A percentile compares a stretch with the other conserved stretches of the same genome.
These are phyloP conservation scores for Trametes maxima DNA, from an alignment of 768 basidiomycete species.

Conservation along the genomic window DNA sequence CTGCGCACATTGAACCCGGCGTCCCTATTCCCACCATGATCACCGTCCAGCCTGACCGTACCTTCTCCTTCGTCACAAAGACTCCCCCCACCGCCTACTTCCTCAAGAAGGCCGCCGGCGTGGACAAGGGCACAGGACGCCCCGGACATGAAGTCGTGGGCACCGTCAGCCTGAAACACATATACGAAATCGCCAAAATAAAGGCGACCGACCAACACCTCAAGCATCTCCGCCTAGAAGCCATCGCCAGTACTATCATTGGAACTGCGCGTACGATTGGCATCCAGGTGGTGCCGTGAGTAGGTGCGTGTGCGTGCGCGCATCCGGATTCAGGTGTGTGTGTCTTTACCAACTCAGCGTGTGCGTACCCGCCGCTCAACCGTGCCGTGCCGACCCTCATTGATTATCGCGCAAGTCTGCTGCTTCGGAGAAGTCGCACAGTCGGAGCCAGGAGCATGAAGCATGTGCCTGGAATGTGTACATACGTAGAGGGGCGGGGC, in stretches of 20 bases:
- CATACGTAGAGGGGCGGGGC: constrained; percentile 19
- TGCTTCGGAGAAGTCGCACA: constrained; percentile 17
- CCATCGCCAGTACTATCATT: constrained; percentile 84
- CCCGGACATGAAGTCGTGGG: constrained; percentile 78
- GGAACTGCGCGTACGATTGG: constrained; percentile 90
- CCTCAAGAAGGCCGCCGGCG: constrained; percentile 85
- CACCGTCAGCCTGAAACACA: constrained; percentile 91
- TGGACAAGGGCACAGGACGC: constrained; percentile 87
- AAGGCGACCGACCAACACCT: constrained; percentile 90
- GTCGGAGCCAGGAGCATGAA: constrained; percentile 13
- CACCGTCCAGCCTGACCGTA: constrained; percentile 90
- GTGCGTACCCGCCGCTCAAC: constrained; percentile 20
- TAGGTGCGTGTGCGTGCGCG: constrained; percentile 16
- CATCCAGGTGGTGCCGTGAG: constrained; percentile 85
- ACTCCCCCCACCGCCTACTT: constrained; percentile 90
- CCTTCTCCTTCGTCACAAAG: constrained; percentile 92
- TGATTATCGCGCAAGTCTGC: constrained; percentile 16
- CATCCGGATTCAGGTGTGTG: constrained; percentile 10
- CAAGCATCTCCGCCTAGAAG: constrained; percentile 83
- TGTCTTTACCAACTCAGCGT: constrained; percentile 13
- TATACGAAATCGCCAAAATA: constrained; percentile 98
- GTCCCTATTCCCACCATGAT: constrained; percentile 92
- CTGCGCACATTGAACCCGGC: constrained; percentile 82
- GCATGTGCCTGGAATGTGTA: constrained; percentile 25
- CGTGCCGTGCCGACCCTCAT: constrained; percentile 11